Evolutionary conservation across 495 filamentous ascomycete species (phyloP), one percentile per base, ranked within the genome.

Genomic region (Penicillium flavigenum): DNA sequence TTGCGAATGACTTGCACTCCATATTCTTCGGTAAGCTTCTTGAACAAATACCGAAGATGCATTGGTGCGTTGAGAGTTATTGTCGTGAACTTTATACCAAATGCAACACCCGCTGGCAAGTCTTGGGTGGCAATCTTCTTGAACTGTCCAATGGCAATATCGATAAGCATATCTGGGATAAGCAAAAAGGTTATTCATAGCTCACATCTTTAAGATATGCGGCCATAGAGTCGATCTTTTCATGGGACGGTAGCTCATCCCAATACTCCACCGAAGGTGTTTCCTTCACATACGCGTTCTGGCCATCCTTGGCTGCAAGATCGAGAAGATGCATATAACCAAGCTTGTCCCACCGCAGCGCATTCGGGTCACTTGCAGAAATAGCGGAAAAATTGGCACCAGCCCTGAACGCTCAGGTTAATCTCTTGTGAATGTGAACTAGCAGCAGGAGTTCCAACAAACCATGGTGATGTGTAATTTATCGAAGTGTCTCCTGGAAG

Each of bases 381-480:
- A 73, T 68, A 16, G 62, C 70, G 10, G 70, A 73, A 48, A 73
- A 73, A 57, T 73, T 73, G 34, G 61, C 63, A 12, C 70, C 70
- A 8, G 68, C 70, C 70, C 70, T 73, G 10, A 9, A 5, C 9
- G 2, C 9, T 20, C 24, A 4, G 17, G 29, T 48, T 10, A 48
- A 7, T 48, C 4, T 4, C 26, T 2, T 9, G 7, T 22, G 5
- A 17, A 20, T 24, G 0, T 47, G 20, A 38, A 51, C 5, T 44
- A 31, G 4, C 20, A 19, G 24, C 16, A 24, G 39, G 12, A 38
- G 11, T 5, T 41, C 7, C 17, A 27, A 60, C 69, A 59, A 10
- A 73, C 69, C 71, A 73, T 41, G 71, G 69, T 22, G 71, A 73
- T 19, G 71, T 72, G 42, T 73, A 73, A 39, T 61, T 51, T 7